These are phyloP conservation scores for Ogataea zsoltii DNA, from an alignment of 805 yeast genomes.

Conservation along the genomic window DNA sequence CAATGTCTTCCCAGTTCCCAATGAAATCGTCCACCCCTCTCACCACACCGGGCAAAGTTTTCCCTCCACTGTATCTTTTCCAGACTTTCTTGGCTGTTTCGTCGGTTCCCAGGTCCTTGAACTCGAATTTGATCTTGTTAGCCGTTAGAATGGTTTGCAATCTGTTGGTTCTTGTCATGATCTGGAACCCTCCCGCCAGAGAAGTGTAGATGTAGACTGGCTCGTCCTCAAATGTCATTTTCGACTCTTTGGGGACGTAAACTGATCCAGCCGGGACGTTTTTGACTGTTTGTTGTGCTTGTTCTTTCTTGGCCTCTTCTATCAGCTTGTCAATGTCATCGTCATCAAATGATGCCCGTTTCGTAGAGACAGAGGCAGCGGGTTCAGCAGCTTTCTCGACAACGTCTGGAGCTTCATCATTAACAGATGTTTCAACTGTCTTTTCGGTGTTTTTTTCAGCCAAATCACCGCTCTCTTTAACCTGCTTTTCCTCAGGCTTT, in stretches of 20 bases:
- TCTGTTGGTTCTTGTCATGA: constrained; percentile 75
- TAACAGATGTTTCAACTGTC: not conserved
- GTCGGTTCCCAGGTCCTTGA: constrained; percentile 84
- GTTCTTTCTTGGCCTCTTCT: constrained; percentile 32
- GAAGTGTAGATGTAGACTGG: constrained; percentile 84
- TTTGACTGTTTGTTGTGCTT: constrained; percentile 11
- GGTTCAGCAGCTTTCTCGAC: constrained; percentile 1
- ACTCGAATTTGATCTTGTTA: constrained; percentile 63
- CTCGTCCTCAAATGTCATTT: constrained; percentile 43
- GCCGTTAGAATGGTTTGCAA: constrained; percentile 74
- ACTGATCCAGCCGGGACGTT: constrained; percentile 23
- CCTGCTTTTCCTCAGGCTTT: constrained; percentile 20
- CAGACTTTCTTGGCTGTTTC: constrained; percentile 82
- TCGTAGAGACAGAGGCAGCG: not conserved
- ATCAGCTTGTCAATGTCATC: constrained; percentile 27
- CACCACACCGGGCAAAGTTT: constrained; percentile 80
- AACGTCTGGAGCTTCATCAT: constrained; percentile 3
- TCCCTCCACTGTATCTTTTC: constrained; percentile 73
- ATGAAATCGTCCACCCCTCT: constrained; percentile 79
- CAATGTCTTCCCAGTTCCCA: constrained; percentile 84
- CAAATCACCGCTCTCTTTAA: too few species aligned
- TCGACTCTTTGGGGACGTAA: constrained; percentile 34
- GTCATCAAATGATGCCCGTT: constrained; percentile 21
- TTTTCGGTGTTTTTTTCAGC: constrained; percentile 11
- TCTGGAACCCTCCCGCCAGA: constrained; percentile 81